phyloP scores from a whole-genome alignment of 2,329 filamentous ascomycete species.

The Fusarium robinianum region DNA sequence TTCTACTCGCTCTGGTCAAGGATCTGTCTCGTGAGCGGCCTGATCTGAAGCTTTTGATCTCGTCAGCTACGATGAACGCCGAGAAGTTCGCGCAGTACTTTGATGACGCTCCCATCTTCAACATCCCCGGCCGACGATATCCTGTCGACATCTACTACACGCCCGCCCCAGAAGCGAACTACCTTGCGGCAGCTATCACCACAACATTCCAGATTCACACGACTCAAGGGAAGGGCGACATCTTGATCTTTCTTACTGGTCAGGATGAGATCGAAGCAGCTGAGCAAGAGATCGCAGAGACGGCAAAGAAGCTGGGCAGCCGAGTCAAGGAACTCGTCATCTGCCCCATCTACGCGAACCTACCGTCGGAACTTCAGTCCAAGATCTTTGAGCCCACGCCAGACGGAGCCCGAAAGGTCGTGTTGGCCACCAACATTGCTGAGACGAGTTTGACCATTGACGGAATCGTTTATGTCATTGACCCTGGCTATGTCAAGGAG shows the following conservation, averaged over 20 bases:
- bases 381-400: constrained; percentile 96
- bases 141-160: constrained; percentile 93
- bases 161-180: constrained; percentile 89
- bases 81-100: constrained; percentile 92
- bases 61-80: constrained; percentile 92
- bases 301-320: constrained; percentile 80
- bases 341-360: constrained; percentile 90
- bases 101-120: constrained; percentile 90
- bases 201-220: constrained; percentile 96
- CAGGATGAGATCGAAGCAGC: constrained; percentile 95
- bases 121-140: constrained; percentile 86
- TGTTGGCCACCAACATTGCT: constrained; percentile 94
- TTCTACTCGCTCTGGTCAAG: constrained; percentile 84
- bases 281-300: constrained; percentile 82
- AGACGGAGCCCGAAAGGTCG: constrained; percentile 82
- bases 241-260: constrained; percentile 91
- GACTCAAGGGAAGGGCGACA: constrained; percentile 82
- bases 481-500: constrained; percentile 93
- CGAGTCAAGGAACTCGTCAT: constrained; percentile 87
- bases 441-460: constrained; percentile 96
- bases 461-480: constrained; percentile 94
- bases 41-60: constrained; percentile 88
- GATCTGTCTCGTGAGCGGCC: constrained; percentile 82
- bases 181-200: constrained; percentile 86
- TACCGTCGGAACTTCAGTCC: constrained; percentile 86